Base-by-base conservation (phyloP, 805 yeast genomes). In the Candida piceae region DNA sequence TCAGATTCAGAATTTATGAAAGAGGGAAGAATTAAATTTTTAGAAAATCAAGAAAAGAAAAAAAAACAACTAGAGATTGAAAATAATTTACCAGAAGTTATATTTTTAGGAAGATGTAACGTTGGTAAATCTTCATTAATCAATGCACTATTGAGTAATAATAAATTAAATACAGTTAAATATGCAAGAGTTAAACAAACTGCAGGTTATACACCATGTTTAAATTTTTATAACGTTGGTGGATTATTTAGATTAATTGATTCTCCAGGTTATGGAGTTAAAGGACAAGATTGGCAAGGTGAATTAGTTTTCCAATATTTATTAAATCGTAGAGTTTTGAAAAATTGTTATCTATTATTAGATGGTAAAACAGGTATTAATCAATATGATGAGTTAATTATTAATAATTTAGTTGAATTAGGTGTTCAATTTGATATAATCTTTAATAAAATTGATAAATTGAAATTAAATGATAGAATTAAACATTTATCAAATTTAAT, bases 211-310 rank as follows among this genome's bases (percentile, higher is more conserved):
- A 76, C 81, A 3, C 70, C 72, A 35, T 72, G 90, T 4, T 61
- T 88, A 52, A 84, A 84, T 52, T 78, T 85, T 45, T 88, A 71
- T 60, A 82, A 78, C 40, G 60, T 84, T 10, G 83, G 83, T 4
- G 73, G 74, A 33, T 64, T 70, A 38, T 64, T 89, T 30, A 65
- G 86, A 42, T 50, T 89, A 4, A 74, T 87, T 2, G 97, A 89
- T 54, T 73, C 87, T 17, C 97, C 97, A 1, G 97, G 97, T 0
- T 89, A 89, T 56, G 97, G 97, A 2, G 70, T 62, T 27, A 76
- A 70, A 42, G 88, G 94, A 13, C 70, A 69, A 12, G 53, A 50
- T 7, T 61, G 66, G 46, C 96, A 89, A 54, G 97, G 96, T 2
- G 62, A 72, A 28, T 68, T 79, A 20, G 82, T 83, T 1, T 52